A percentile compares a stretch with the other conserved stretches of the same genome.
These are phyloP conservation scores for Lepidium sativum DNA, from an alignment of 345 rosid genomes.

Conservation along the genomic window DNA sequence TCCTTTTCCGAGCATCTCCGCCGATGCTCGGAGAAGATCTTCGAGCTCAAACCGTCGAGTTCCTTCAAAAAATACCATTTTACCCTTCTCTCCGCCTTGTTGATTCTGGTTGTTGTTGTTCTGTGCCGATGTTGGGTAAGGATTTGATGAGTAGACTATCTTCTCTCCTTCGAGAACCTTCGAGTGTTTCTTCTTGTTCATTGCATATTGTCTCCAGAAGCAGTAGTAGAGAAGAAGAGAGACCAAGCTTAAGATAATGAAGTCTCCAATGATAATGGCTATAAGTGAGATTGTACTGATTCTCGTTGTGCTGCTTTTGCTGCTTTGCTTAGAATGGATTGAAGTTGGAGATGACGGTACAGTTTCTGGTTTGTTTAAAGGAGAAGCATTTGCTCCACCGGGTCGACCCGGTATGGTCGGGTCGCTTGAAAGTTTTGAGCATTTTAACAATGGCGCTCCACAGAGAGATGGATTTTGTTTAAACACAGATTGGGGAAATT, in stretches of 20 bases:
- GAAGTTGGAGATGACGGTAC: conserved; percentile 67
- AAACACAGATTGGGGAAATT: conserved; percentile 55
- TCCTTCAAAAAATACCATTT: conserved; percentile 91
- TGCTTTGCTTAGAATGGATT: conserved; percentile 22
- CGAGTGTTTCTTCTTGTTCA: conserved; percentile 39
- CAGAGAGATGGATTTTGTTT: conserved; percentile 51
- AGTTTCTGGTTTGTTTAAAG: conserved; percentile 34
- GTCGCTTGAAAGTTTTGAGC: conserved; percentile 28
- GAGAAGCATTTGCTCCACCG: conserved; percentile 55
- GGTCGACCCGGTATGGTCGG: conserved; percentile 58
- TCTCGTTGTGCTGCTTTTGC: conserved; percentile 18
- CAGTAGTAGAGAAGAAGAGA: conserved; percentile 77
- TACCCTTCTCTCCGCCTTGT: conserved; percentile 54
- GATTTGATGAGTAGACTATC: conserved; percentile 80
- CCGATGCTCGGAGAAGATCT: conserved; percentile 84
- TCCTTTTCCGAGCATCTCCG: conserved; percentile 95
- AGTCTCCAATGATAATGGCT: conserved; percentile 66
- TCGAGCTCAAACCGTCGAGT: conserved; percentile 71
- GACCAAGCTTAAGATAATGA: conserved; percentile 47
- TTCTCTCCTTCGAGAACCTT: conserved; percentile 74
- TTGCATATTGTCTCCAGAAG: conserved; percentile 70
- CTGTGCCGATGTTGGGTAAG: conserved; percentile 46
- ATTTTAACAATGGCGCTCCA: conserved; percentile 51
- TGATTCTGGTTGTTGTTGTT: conserved; percentile 13
- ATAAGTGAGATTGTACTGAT: conserved; percentile 52